Conservation (phyloP, 2,329 filamentous ascomycete species). For the Allantophomopsis cytisporea region DNA sequence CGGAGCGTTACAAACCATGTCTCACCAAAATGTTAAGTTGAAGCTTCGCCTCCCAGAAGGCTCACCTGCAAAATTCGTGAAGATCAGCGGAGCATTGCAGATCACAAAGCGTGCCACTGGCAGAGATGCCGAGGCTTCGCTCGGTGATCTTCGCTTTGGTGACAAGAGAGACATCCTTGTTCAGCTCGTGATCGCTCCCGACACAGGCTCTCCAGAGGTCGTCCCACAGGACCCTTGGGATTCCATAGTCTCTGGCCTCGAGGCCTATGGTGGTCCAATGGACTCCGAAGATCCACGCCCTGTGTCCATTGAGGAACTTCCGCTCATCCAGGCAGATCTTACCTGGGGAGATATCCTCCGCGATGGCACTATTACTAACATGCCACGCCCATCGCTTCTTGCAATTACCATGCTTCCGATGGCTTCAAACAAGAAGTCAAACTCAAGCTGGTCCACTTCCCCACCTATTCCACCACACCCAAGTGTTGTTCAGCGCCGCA, state of each 20-base stretch:
- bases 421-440: conserved; percentile 40
- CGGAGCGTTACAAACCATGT: conserved; percentile 81
- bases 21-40: conserved; percentile 96
- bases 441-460: conserved; percentile 45
- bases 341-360: conserved; percentile 87
- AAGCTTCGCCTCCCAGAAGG: conserved; percentile 90
- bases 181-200: conserved; percentile 82
- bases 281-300: conserved; percentile 77
- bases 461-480: conserved; percentile 92
- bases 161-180: conserved; percentile 92
- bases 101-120: conserved; percentile 94
- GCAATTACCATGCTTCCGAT: conserved; percentile 92
- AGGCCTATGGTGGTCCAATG: conserved; percentile 77
- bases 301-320: conserved; percentile 84
- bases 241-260: conserved; percentile 86
- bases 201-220: conserved; percentile 66
- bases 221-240: conserved; percentile 94
- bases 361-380: conserved; percentile 73
- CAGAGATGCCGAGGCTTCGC: conserved; percentile 79
- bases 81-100: conserved; percentile 91
- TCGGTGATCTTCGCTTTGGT: conserved; percentile 88
- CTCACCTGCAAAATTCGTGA: conserved; percentile 95
- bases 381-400: conserved; percentile 77
- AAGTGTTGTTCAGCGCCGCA: conserved; percentile 85
- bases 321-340: conserved; percentile 87